Percentiles rank a stretch among this genome's conserved stretches.
Evolutionary conservation across 306 rosid species (phyloP).

Genomic region (Albizia julibrissin): DNA sequence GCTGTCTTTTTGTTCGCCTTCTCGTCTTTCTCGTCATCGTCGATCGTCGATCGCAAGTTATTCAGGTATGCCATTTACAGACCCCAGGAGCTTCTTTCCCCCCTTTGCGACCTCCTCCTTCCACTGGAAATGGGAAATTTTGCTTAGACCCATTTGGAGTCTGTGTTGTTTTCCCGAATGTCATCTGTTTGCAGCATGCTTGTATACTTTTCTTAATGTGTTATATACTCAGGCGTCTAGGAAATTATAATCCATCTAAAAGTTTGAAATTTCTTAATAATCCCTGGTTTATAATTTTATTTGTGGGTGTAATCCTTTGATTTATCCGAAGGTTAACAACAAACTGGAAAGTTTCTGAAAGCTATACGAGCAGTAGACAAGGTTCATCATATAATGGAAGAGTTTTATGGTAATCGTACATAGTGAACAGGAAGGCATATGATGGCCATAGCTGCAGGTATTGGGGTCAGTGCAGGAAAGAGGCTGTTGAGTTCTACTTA

Average conservation of each 20-base stretch:
- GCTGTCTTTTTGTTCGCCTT: neutral
- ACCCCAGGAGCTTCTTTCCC: neutral
- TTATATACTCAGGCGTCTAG: neutral
- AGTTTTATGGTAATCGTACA: constrained; percentile 52
- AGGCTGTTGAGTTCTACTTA: constrained; percentile 79
- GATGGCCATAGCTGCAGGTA: constrained; percentile 93
- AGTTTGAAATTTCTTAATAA: neutral
- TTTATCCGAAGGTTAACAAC: constrained; percentile 28
- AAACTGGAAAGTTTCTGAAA: constrained; percentile 39
- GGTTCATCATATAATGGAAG: constrained; percentile 24
- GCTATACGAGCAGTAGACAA: constrained; percentile 19
- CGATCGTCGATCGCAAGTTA: constrained; percentile 6
- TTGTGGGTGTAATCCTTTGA: constrained; percentile 18
- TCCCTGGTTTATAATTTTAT: neutral
- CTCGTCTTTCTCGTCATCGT: neutral
- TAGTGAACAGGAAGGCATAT: constrained; percentile 46
- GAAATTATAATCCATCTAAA: neutral
- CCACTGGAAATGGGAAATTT: constrained; percentile 21
- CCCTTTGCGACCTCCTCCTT: neutral
- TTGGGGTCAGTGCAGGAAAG: constrained; percentile 85
- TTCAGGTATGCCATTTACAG: constrained; percentile 42
- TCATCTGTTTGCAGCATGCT: constrained; percentile 11
- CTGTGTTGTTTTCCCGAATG: constrained; percentile 1
- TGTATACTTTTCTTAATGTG: constrained; percentile 24
- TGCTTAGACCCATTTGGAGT: constrained; percentile 7